These are phyloP conservation scores for Ophiostoma angusticollis DNA, from an alignment of 2,329 filamentous ascomycete genomes.

Conservation along the genomic window DNA sequence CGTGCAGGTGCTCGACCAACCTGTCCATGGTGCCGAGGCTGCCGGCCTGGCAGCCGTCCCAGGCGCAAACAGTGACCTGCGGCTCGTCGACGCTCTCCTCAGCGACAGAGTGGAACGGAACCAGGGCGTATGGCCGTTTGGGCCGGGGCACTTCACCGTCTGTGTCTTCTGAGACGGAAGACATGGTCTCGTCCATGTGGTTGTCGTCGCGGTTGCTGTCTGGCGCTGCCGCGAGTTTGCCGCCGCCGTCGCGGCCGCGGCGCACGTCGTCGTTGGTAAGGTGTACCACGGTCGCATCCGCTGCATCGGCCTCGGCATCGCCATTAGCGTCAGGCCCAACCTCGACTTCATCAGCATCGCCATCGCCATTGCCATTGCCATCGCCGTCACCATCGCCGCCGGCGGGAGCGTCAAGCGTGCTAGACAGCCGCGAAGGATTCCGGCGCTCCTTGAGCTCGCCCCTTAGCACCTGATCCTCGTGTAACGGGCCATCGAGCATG, in stretches of 20 bases:
- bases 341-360: not conserved
- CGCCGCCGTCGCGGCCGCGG: not conserved
- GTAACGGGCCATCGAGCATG: slow-evolving; percentile 1
- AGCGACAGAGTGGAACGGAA: slow-evolving; percentile 35
- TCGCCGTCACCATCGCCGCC: slow-evolving; percentile 3
- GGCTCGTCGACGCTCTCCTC: slow-evolving; percentile 69
- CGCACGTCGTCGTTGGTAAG: not conserved
- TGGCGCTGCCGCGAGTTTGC: slow-evolving; percentile 8
- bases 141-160: slow-evolving; percentile 60
- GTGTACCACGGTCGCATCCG: not conserved
- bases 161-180: slow-evolving; percentile 79
- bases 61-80: slow-evolving; percentile 65
- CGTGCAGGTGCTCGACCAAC: slow-evolving; percentile 73
- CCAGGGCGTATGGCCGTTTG: too few species aligned
- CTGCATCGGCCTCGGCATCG: not conserved
- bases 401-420: not conserved
- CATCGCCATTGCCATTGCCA: not conserved
- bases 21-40: slow-evolving; percentile 71
- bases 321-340: not conserved
- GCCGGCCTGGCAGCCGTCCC: slow-evolving; percentile 60
- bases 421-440: too few species aligned
- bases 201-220: slow-evolving; percentile 29
- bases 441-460: too few species aligned
- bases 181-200: slow-evolving; percentile 37
- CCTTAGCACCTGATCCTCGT: too few species aligned